These are phyloP conservation scores for Leucogyrophana mollusca DNA, from an alignment of 768 basidiomycete genomes.

Conservation along the genomic window DNA sequence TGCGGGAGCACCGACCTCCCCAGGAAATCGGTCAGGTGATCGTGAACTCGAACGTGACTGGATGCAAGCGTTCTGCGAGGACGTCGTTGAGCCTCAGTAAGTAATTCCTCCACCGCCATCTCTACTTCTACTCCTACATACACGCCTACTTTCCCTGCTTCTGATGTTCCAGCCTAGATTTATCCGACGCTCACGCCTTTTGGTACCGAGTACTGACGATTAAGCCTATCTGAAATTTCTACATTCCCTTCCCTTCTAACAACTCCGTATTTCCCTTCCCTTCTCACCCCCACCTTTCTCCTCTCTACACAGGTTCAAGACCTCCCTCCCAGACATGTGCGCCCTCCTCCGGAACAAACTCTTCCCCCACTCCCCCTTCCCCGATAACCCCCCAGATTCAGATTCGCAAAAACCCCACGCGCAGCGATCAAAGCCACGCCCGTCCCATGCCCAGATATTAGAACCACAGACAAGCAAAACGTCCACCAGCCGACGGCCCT, in stretches of 20 bases:
- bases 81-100: conserved; percentile 64
- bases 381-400: conserved; percentile 37
- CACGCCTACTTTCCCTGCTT: no score
- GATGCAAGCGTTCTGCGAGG: conserved; percentile 71
- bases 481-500: neutral
- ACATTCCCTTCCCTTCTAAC: conserved; percentile 16
- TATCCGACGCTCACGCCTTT: no score
- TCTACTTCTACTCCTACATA: conserved; percentile 2
- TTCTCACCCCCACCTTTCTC: neutral
- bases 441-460: no score
- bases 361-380: conserved; percentile 63
- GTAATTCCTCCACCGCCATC: conserved; percentile 16
- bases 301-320: conserved; percentile 48
- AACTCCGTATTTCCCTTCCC: conserved; percentile 2
- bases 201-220: conserved; percentile 14
- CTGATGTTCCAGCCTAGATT: no score
- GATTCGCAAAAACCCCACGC: no score
- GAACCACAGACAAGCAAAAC: no score
- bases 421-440: no score
- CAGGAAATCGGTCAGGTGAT: conserved; percentile 16
- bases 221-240: conserved; percentile 16
- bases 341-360: conserved; percentile 62
- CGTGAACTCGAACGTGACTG: conserved; percentile 52
- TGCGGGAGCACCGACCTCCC: conserved; percentile 16
- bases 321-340: conserved; percentile 50